phyloP scores from a whole-genome alignment of 345 rosid species.

The Eucalyptus cloeziana region DNA sequence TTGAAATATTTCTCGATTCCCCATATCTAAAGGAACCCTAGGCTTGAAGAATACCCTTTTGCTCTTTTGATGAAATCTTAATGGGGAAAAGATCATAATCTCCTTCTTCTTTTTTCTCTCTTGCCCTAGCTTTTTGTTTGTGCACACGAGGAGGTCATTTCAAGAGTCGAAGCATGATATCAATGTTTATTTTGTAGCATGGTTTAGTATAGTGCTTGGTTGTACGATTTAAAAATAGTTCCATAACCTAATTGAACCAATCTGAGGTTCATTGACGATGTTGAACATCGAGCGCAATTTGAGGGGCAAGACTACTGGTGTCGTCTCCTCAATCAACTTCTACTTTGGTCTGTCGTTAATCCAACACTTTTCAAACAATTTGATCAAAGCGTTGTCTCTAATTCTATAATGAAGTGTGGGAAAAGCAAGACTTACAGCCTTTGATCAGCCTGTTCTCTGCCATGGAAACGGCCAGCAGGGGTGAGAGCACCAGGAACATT shows the following conservation, averaged over 20 bases:
- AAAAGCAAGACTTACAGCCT: neutral
- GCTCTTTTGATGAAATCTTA: neutral
- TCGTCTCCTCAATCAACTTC: neutral
- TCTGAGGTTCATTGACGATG: neutral
- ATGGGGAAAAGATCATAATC: neutral
- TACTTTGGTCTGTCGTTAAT: neutral
- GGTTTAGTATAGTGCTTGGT: neutral
- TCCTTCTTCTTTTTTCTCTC: fast-evolving
- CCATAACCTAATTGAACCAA: neutral
- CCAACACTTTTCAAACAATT: neutral
- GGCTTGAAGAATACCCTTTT: neutral
- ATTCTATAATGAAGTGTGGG: neutral
- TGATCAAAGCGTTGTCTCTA: neutral
- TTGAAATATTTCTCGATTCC: neutral
- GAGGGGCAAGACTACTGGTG: neutral
- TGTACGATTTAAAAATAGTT: neutral
- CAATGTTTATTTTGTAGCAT: fast-evolving
- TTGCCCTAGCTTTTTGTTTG: neutral
- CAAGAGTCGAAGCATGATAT: neutral
- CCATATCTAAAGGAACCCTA: neutral
- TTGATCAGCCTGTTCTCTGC: neutral
- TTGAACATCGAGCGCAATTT: neutral
- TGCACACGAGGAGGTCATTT: neutral
- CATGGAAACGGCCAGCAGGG: neutral
- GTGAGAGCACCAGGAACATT: neutral